Percentiles rank a stretch among this genome's conserved stretches.
Evolutionary conservation across 257 asterid species (phyloP).

Genomic region (Solanum phureja): DNA sequence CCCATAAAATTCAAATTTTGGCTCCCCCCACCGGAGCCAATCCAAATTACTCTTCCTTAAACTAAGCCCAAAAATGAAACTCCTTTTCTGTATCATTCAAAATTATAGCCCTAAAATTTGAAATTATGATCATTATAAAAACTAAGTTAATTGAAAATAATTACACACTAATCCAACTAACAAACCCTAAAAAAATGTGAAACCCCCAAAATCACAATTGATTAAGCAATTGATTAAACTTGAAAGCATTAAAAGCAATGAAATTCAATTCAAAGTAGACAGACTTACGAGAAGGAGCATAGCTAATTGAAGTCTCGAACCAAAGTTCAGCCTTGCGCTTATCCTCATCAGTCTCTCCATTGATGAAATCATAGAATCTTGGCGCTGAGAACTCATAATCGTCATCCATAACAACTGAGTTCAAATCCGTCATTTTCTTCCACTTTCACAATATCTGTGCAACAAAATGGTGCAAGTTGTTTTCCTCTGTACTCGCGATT

Average conservation of each 20-base stretch:
- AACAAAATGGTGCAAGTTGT: neutral
- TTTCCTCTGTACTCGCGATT: neutral
- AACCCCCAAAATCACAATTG: neutral
- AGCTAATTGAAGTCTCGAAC: slow-evolving; percentile 45
- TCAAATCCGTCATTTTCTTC: slow-evolving; percentile 35
- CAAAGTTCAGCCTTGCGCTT: slow-evolving; percentile 68
- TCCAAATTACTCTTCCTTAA: neutral
- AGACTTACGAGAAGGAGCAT: slow-evolving; percentile 92
- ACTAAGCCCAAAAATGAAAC: neutral
- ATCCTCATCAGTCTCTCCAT: slow-evolving; percentile 57
- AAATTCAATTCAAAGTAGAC: neutral
- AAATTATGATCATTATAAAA: neutral
- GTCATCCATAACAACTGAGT: slow-evolving; percentile 36
- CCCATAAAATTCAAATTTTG: neutral
- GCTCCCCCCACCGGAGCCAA: neutral
- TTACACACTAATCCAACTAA: neutral
- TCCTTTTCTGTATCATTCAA: neutral
- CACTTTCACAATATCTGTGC: neutral
- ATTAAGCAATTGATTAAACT: neutral
- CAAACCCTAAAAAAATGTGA: neutral
- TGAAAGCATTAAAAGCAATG: neutral
- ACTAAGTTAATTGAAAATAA: neutral
- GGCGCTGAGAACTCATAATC: slow-evolving; percentile 82
- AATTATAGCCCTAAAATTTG: neutral
- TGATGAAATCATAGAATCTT: slow-evolving; percentile 51